Evolutionary conservation across 805 yeast species (phyloP), one percentile per base, ranked within the genome.

Genomic region (Metschnikowia henanensis): DNA sequence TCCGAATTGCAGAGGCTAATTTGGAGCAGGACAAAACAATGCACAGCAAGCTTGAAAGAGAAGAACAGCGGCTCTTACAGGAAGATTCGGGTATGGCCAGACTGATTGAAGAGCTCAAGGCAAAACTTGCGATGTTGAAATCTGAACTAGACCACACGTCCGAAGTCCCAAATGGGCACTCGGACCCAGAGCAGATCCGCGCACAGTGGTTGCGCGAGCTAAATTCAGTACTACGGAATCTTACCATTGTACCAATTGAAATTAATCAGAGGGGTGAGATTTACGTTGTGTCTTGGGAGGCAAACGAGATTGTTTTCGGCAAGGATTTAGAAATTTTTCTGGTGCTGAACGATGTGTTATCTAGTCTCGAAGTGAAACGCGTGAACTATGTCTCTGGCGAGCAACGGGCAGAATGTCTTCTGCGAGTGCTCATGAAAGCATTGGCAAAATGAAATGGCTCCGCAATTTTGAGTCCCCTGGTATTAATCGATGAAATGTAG

Each of bases 151-250:
- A 31, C 17, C 37, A 34, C 5, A 29, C 39, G 4, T 35, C 45
- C 7, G 28, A 30, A 21, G 28, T 30, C 4, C 26, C 41, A 6
- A 22, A 37, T 15, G 25, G 17, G 15, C 35, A 41, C 9, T 23
- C 37, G 13, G 53, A 52, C 34, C 53, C 55, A 5, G 44, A 42
- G 19, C 58, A 54, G 39, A 36, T 35, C 4, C 47, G 43, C 26
- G 58, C 55, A 6, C 58, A 54, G 35, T 36, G 45, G 41, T 41
- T 54, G 17, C 51, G 49, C 15, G 53, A 47, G 6, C 37, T 50
- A 19, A 48, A 50, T 30, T 8, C 39, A 3, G 28, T 46, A 29
- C 43, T 53, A 13, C 41, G 37, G 19, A 41, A 39, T 12, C 41
- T 52, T 17, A 36, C 53, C 4, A 33, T 38, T 10, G 30, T 31